These are phyloP conservation scores for Globisporangium barbulae DNA, from an alignment of 352 stramenopile genomes.

Conservation along the genomic window DNA sequence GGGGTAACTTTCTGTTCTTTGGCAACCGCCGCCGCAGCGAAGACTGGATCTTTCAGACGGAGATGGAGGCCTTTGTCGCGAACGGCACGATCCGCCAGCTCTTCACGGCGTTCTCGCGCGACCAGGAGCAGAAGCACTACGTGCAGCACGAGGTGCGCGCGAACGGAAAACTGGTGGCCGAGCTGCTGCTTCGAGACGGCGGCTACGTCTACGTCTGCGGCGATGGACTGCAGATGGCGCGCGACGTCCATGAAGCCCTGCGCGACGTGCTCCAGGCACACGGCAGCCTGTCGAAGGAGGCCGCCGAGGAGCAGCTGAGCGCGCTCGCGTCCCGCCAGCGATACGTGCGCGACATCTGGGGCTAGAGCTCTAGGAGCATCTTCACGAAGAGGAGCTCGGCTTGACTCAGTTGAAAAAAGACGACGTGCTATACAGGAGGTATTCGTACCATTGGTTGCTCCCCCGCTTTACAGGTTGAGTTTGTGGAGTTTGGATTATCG, in stretches of 20 bases:
- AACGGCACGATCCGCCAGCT: conserved; percentile 80
- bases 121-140: conserved; percentile 91
- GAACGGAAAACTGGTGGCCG: conserved; percentile 55
- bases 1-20: conserved; percentile 92
- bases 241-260: conserved; percentile 91
- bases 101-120: conserved; percentile 91
- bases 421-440: background rate
- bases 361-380: conserved; percentile 8
- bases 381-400: background rate
- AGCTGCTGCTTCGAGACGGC: conserved; percentile 72
- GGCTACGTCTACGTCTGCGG: conserved; percentile 94
- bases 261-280: conserved; percentile 73
- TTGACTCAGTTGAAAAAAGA: background rate
- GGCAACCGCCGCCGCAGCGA: conserved; percentile 86
- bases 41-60: conserved; percentile 91
- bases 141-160: conserved; percentile 87
- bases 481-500: conserved; percentile 8
- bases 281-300: conserved; percentile 44
- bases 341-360: conserved; percentile 91
- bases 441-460: conserved; percentile 14
- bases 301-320: conserved; percentile 57
- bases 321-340: conserved; percentile 63
- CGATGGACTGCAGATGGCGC: conserved; percentile 94
- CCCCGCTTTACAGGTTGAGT: conserved; percentile 21
- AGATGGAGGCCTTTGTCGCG: conserved; percentile 75